Base-by-base conservation (phyloP, 2,329 filamentous ascomycete species). In the Leptographium flavum region DNA sequence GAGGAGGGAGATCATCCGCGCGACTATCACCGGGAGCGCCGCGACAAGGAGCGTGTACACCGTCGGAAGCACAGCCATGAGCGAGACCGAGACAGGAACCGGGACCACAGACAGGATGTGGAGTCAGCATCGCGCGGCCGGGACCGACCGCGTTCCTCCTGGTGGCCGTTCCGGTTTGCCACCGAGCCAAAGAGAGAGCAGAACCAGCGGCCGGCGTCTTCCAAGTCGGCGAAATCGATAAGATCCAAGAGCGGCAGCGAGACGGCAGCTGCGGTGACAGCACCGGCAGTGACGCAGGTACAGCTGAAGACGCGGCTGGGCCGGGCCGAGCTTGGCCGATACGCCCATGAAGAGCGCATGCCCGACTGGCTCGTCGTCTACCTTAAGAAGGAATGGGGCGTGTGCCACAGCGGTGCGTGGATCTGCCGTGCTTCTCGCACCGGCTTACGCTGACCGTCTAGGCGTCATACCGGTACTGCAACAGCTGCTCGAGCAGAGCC, bases 311-410 rank as follows among this genome's bases (percentile, higher is more conserved):
- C 45, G 38, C 50, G 52, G 6, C 45, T 55, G 5, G 51, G 71
- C 59, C 71, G 73, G 69, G 63, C 69, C 57, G 80, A 87, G 55
- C 66, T 90, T 14, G 84, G 84, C 0, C 76, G 76, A 23, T 78
- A 83, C 60, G 81, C 81, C 1, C 68, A 84, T 53, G 84, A 90
- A 58, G 74, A 79, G 35, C 70, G 74, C 52, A 88, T 88, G 84
- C 84, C 84, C 0, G 62, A 67, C 9, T 83, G 76, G 76, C 69
- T 88, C 1, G 68, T 73, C 15, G 66, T 67, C 14, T 64, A 84
- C 50, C 67, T 90, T 2, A 67, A 78, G 49, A 71, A 68, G 36
- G 70, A 77, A 15, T 73, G 74, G 13, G 72, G 73, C 45, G 64
- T 72, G 30, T 70, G 66, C 25, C 67, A 67, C n/a, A 61, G 67